A percentile compares a stretch with the other conserved stretches of the same genome.
phyloP scores from a whole-genome alignment of 805 yeast species.

The Metschnikowia matae region DNA sequence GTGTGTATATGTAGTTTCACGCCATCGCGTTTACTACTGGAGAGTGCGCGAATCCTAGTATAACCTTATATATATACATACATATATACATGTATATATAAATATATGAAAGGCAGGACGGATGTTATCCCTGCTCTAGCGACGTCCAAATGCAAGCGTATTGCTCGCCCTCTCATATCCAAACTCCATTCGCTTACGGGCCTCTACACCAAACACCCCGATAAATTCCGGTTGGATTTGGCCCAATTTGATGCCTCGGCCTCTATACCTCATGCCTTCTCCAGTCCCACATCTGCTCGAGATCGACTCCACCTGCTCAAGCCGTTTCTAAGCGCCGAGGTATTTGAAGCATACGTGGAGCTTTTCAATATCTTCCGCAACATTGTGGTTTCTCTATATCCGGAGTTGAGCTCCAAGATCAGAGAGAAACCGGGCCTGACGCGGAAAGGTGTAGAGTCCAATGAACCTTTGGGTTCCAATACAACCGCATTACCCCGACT shows the following conservation, averaged over 20 bases:
- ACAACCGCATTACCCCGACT: slow-evolving; percentile 11
- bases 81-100: too few species aligned
- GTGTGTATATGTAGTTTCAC: background rate
- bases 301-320: slow-evolving; percentile 25
- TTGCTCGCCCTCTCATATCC: slow-evolving; percentile 34
- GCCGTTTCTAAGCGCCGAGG: slow-evolving; percentile 25
- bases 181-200: slow-evolving; percentile 34
- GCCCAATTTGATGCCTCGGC: background rate
- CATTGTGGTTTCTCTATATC: slow-evolving; percentile 19
- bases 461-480: background rate
- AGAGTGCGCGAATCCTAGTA: background rate
- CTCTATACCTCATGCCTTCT: background rate
- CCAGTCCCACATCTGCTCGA: slow-evolving; percentile 15
- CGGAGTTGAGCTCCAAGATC: slow-evolving; percentile 1
- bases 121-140: slow-evolving; percentile 8
- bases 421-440: background rate
- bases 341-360: slow-evolving; percentile 28
- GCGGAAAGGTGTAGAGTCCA: background rate
- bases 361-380: slow-evolving; percentile 28
- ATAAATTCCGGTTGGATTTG: slow-evolving; percentile 10
- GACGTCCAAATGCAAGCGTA: slow-evolving; percentile 29
- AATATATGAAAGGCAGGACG: background rate
- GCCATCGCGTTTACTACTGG: background rate
- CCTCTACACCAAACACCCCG: slow-evolving; percentile 25
- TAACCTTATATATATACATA: background rate